Evolutionary conservation across 306 rosid genomes (phyloP), one percentile per base, ranked within the genome.

Genomic region (Trifolium fragiferum): DNA sequence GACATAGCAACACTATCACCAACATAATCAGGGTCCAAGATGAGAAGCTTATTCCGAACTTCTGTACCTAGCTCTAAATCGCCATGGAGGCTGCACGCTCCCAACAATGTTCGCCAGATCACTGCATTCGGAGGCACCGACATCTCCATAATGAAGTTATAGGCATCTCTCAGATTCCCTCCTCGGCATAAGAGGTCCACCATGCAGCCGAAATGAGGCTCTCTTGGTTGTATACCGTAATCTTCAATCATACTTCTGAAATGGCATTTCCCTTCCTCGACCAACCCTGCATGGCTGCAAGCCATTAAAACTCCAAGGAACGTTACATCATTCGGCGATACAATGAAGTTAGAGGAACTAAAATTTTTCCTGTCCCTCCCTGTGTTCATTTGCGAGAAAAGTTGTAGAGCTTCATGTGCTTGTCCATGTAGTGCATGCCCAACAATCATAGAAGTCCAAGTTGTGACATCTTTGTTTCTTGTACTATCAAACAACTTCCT

Each of bases 301-400:
- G 94, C 91, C 90, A 87, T 89, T 67, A 87, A 73, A 51, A 87
- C 91, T 76, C 94, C 94, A 13, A 87, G 55, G 77, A 85, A 89
- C 1, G 88, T 89, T 40, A 89, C 86, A 33, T 84, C 89, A 21
- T 87, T 85, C 0, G 90, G 87, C 3, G 54, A 77, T 13, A 81
- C 7, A 21, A 25, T 21, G 62, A 25, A 38, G 21, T 47, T 18
- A 19, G 80, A 66, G 12, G 74, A 43, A 44, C 40, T 71, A 20
- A 5, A n/a, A 8, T 43, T 65, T 55, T 61, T 63, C 80, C 20
- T 70, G 6, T 60, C 67, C 51, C 13, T 59, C 57, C 12, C 10
- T 19, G 33, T 15, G 23, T 35, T 81, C 81, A 81, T 70, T 76
- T 76, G 49, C 4, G 74, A 76, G 58, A 81, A 81, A 54, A 81